phyloP scores from a whole-genome alignment of 2,329 filamentous ascomycete genomes.

The Conoideocrella luteorostrata region DNA sequence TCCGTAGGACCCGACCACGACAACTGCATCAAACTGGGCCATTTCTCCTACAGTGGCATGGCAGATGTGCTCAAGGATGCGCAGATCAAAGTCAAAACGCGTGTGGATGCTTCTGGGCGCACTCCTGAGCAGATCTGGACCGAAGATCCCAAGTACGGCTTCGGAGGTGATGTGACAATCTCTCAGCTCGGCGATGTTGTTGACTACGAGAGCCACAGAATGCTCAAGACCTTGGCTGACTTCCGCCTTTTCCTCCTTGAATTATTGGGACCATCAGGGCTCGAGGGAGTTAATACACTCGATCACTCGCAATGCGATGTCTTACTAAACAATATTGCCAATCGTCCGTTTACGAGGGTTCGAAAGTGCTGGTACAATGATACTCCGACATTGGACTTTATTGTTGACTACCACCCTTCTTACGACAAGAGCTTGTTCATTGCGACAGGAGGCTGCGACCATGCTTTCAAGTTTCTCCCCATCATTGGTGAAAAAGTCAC shows the following conservation, averaged over 20 bases:
- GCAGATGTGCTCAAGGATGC: not conserved
- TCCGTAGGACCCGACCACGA: not conserved
- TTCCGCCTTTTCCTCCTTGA: not conserved
- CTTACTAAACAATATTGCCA: not conserved
- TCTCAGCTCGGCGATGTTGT: not conserved
- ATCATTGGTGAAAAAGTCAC: conserved; percentile 45
- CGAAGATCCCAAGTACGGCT: not conserved
- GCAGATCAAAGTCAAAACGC: not conserved
- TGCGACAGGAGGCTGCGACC: conserved; percentile 46
- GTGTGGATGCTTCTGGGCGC: not conserved
- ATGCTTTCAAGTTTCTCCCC: conserved; percentile 47
- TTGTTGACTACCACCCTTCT: not conserved
- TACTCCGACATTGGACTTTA: not conserved
- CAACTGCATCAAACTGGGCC: not conserved
- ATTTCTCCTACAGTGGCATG: not conserved
- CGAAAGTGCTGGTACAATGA: not conserved
- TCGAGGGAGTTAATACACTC: not conserved
- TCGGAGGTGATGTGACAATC: not conserved
- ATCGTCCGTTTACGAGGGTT: not conserved
- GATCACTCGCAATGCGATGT: not conserved
- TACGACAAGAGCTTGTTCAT: conserved; percentile 33
- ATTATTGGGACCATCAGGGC: not conserved
- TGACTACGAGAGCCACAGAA: not conserved
- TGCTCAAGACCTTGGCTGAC: not conserved
- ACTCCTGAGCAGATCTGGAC: not conserved